Evolutionary conservation across 164 flowering plant species (phyloP), one percentile per base, ranked within the genome.

Genomic region (Buxus sempervirens): DNA sequence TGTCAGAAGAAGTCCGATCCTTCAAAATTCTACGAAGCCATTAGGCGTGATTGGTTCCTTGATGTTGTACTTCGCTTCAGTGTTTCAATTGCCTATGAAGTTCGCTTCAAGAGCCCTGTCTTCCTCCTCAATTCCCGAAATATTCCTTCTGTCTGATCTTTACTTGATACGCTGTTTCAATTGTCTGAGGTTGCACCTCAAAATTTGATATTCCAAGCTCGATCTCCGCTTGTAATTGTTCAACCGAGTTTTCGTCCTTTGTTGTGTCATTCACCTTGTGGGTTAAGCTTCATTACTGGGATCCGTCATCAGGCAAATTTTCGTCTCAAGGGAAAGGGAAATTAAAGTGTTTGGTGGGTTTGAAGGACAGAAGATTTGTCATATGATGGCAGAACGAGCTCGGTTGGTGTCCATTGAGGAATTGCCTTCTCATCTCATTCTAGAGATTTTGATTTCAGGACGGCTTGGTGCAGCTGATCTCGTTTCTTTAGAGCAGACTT

Each of bases 381-480:
- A 24, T 54, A 67, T 25, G 48, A 88, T 85, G 90, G 88, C 75
- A 51, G 83, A 83, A 69, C 70, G 72, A n/a, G 71, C 56, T 66
- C 64, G 76, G 73, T 71, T 78, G 23, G 57, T 74, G 55, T 79
- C 79, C 1, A 64, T 93, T 3, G 96, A 89, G 38, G 96, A 91
- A 63, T 79, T 94, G 64, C 98, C 98, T 0, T 83, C 89, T 9
- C 98, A 94, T 81, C 80, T 94, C 77, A 76, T 94, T 67, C 72
- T 89, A 22, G 96, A 91, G 60, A 86, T 94, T 12, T 60, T 91
- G 78, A 79, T 75, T 66, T 78, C 87, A 0, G 96, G 96, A 26
- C 74, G 86, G 67, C 76, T 94, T 36, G 80, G 77, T 64, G 86
- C 86, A 0, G 70, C 74, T 57, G 97, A 94, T 78, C 90, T 94